Conservation (phyloP, 2,329 filamentous ascomycete species). For the Atkinsonella hypoxylon region DNA sequence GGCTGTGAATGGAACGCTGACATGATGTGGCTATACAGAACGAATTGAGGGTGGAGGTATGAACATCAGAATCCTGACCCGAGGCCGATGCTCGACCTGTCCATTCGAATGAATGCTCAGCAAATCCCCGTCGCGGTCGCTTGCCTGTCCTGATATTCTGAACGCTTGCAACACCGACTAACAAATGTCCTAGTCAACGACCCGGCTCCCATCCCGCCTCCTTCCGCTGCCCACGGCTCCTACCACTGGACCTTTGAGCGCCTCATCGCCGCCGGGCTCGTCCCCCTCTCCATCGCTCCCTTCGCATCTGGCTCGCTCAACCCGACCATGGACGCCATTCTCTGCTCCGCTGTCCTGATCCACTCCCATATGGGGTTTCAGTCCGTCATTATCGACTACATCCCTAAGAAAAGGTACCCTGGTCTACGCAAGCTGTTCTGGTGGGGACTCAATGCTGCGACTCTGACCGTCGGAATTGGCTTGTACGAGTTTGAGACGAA, state of each 20-base stretch:
- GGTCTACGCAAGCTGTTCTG: slow-evolving; percentile 52
- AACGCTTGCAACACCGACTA: not conserved
- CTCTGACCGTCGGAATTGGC: slow-evolving; percentile 71
- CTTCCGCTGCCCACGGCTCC: slow-evolving; percentile 72
- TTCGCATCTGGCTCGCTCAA: slow-evolving; percentile 89
- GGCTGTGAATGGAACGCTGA: slow-evolving; percentile 27
- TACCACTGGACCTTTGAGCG: slow-evolving; percentile 99
- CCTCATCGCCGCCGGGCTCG: slow-evolving; percentile 63
- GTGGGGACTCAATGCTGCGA: slow-evolving; percentile 71
- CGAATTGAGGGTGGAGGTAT: slow-evolving; percentile 63
- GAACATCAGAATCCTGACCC: slow-evolving; percentile 8
- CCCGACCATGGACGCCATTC: slow-evolving; percentile 73
- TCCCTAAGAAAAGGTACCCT: slow-evolving; percentile 61
- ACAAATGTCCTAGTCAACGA: slow-evolving; percentile 61
- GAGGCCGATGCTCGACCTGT: not conserved
- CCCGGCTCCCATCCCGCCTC: slow-evolving; percentile 58
- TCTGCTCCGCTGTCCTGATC: slow-evolving; percentile 72
- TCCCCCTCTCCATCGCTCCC: slow-evolving; percentile 80
- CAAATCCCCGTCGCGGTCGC: not conserved
- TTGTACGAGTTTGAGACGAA: slow-evolving; percentile 99
- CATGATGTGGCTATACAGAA: slow-evolving; percentile 37
- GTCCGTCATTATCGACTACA: slow-evolving; percentile 82
- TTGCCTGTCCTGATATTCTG: not conserved
- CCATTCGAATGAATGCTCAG: not conserved
- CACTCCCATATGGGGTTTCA: slow-evolving; percentile 96